phyloP scores from a whole-genome alignment of 192 early-diverging fungal species.

The Pilaira anomala region DNA sequence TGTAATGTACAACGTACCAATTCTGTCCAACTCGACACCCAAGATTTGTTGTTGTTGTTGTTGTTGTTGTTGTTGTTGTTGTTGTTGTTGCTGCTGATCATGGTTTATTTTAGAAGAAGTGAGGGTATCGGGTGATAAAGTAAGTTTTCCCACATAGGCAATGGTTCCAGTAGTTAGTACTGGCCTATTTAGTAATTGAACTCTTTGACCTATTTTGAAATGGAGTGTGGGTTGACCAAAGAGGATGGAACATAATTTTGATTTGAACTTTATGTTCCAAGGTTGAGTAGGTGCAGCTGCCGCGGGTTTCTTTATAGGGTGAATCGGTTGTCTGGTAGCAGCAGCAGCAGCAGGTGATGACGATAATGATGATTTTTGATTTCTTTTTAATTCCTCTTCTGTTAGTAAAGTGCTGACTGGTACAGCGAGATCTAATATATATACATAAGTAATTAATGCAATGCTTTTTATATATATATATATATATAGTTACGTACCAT shows the following conservation, averaged over 20 bases:
- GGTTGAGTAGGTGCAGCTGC: neutral
- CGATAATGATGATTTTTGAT: too few relatives aligned
- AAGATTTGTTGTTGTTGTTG: too few relatives aligned
- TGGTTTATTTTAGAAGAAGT: neutral
- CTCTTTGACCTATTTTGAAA: constrained; percentile 15
- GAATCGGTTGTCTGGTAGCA: neutral
- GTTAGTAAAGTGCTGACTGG: neutral
- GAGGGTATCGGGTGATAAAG: constrained; percentile 4
- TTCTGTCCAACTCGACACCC: constrained; percentile 24
- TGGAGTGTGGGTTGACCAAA: constrained; percentile 5
- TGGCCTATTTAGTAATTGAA: constrained; percentile 17
- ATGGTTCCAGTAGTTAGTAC: constrained; percentile 13
- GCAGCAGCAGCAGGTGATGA: too few relatives aligned
- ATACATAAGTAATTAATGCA: neutral
- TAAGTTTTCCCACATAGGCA: constrained; percentile 16
- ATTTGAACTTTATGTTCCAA: constrained; percentile 13
- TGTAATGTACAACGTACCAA: constrained; percentile 20
- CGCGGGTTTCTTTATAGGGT: neutral
- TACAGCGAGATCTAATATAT: neutral
- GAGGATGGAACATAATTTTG: neutral
- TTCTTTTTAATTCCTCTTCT: neutral
- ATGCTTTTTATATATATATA: neutral
- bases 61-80: too few relatives aligned
- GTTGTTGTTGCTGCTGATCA: too few relatives aligned
- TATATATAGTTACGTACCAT: constrained; percentile 16